Percentiles rank a stretch among this genome's conserved stretches.
phyloP scores from a whole-genome alignment of 2,329 filamentous ascomycete genomes.

The Akanthomyces muscarius region DNA sequence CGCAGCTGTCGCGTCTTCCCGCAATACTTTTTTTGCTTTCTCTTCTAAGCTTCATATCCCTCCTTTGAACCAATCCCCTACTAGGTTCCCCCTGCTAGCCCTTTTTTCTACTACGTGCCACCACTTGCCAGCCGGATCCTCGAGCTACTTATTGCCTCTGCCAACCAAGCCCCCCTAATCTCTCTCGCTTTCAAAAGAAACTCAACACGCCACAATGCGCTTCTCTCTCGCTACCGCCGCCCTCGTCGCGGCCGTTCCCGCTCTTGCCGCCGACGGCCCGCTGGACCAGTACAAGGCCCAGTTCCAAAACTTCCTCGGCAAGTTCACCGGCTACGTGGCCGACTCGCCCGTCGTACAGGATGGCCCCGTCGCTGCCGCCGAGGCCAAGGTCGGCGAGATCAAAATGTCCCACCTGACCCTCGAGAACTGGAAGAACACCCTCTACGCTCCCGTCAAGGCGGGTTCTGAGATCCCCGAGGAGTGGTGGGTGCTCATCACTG shows the following conservation, averaged over 20 bases:
- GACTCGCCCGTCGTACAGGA: slow-evolving; percentile 37
- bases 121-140: background rate
- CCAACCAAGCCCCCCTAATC: background rate
- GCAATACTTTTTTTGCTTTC: background rate
- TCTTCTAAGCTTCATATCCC: slow-evolving; percentile 9
- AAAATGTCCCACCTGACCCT: slow-evolving; percentile 55
- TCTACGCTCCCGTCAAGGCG: slow-evolving; percentile 58
- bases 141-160: background rate
- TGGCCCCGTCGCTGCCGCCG: slow-evolving; percentile 39
- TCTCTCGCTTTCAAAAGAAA: background rate
- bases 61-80: slow-evolving; percentile 1
- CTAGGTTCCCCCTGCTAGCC: background rate
- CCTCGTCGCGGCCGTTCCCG: slow-evolving; percentile 48
- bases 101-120: background rate
- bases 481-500: slow-evolving; percentile 72
- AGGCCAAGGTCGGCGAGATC: slow-evolving; percentile 38
- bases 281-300: slow-evolving; percentile 58
- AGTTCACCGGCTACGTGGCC: slow-evolving; percentile 51
- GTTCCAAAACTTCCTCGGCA: slow-evolving; percentile 61
- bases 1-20: slow-evolving; percentile 1
- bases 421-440: slow-evolving; percentile 65
- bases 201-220: slow-evolving; percentile 46
- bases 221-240: slow-evolving; percentile 44
- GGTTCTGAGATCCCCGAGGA: slow-evolving; percentile 63
- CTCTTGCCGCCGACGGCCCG: slow-evolving; percentile 48